A percentile compares a stretch with the other conserved stretches of the same genome.
phyloP scores from a whole-genome alignment of 768 basidiomycete species.

The Russula foetens region DNA sequence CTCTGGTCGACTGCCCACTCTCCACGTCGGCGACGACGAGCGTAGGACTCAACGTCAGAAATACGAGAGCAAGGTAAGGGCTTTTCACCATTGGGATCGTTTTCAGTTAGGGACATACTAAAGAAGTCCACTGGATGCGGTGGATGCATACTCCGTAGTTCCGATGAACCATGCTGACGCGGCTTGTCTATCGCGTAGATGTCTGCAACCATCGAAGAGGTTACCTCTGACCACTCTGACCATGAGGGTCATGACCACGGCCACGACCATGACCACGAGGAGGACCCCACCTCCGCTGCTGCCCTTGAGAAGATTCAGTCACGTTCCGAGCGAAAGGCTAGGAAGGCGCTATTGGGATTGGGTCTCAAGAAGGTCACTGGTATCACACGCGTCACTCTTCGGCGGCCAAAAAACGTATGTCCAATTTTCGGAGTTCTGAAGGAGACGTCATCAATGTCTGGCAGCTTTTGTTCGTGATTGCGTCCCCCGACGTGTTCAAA shows the following conservation, averaged over 20 bases:
- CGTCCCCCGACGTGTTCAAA: constrained; percentile 96
- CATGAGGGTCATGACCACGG: constrained; percentile 45
- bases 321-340: constrained; percentile 88
- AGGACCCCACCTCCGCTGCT: constrained; percentile 77
- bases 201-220: constrained; percentile 81
- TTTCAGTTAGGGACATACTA: neutral
- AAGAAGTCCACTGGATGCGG: constrained; percentile 25
- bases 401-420: constrained; percentile 89
- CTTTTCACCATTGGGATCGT: neutral
- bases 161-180: constrained; percentile 26
- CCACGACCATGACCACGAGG: constrained; percentile 52
- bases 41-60: neutral
- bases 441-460: neutral
- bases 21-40: constrained; percentile 13
- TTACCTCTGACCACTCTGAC: constrained; percentile 72
- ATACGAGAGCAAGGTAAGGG: neutral
- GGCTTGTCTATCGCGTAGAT: constrained; percentile 35
- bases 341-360: constrained; percentile 85
- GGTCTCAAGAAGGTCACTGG: constrained; percentile 89
- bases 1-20: neutral
- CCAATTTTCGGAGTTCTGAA: neutral
- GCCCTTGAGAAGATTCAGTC: constrained; percentile 92
- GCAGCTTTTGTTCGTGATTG: constrained; percentile 85
- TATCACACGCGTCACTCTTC: constrained; percentile 91
- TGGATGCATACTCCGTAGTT: constrained; percentile 29